These are phyloP conservation scores for Hypoxylon sp. DNA, from an alignment of 2,329 filamentous ascomycete species.

Conservation along the genomic window DNA sequence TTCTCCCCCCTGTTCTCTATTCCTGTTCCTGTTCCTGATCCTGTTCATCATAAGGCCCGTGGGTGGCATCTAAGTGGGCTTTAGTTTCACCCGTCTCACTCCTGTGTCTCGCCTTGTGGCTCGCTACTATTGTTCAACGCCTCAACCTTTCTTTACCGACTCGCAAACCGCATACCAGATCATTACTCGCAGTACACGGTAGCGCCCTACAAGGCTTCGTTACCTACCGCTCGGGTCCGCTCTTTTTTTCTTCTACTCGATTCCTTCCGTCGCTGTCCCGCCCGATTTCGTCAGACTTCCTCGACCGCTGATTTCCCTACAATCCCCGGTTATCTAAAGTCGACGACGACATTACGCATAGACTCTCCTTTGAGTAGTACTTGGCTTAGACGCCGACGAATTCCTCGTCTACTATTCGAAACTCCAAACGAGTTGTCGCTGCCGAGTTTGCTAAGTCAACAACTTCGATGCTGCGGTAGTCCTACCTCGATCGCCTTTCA, in stretches of 20 bases:
- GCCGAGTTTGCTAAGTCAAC: constrained; percentile 7
- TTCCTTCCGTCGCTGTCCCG: constrained; percentile 19
- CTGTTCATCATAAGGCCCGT: constrained; percentile 33
- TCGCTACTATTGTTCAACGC: constrained; percentile 38
- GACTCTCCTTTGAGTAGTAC: neutral
- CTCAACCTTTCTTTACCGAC: constrained; percentile 29
- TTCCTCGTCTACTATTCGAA: neutral
- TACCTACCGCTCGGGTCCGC: constrained; percentile 31
- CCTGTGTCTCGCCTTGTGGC: constrained; percentile 39
- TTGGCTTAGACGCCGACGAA: neutral
- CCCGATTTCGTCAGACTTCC: constrained; percentile 32
- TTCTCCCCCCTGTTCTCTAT: constrained; percentile 6
- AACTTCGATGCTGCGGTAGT: constrained; percentile 43
- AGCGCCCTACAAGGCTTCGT: constrained; percentile 33
- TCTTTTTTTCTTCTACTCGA: constrained; percentile 22
- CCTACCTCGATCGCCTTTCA: constrained; percentile 42
- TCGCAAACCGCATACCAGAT: constrained; percentile 34
- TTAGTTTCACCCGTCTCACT: constrained; percentile 41
- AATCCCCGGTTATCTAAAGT: constrained; percentile 7
- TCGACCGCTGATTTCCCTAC: constrained; percentile 22
- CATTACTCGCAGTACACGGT: constrained; percentile 35
- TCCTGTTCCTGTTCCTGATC: constrained; percentile 20
- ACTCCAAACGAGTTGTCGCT: constrained; percentile 7
- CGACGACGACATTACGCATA: neutral
- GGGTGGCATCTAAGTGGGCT: constrained; percentile 32